phyloP scores from a whole-genome alignment of 2,329 filamentous ascomycete species.

The Venturia asperata region DNA sequence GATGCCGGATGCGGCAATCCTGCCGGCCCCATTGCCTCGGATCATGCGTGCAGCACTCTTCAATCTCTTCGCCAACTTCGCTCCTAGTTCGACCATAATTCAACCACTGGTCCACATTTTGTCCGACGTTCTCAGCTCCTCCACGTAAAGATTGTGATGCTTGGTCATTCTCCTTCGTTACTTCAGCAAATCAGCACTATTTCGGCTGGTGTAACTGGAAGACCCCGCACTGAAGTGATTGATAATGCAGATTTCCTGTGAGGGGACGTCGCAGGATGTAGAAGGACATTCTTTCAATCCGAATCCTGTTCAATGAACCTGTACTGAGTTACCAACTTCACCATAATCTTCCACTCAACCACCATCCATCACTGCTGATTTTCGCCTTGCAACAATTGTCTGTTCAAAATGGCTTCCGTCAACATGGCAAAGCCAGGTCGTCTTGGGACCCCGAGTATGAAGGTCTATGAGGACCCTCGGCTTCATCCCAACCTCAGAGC shows the following conservation, averaged over 20 bases:
- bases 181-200: no score
- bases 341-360: neutral
- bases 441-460: slow-evolving; percentile 25
- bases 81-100: no score
- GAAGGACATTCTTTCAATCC: neutral
- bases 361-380: no score
- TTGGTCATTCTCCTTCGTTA: no score
- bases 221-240: neutral
- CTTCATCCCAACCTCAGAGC: slow-evolving; percentile 25
- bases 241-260: neutral
- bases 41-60: no score
- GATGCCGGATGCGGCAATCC: no score
- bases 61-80: no score
- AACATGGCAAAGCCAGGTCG: slow-evolving; percentile 22
- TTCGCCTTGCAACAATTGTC: neutral
- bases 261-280: neutral
- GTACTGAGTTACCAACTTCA: neutral
- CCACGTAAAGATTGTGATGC: no score
- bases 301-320: neutral
- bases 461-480: slow-evolving; percentile 24
- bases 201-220: no score
- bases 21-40: no score
- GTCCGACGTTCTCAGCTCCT: no score
- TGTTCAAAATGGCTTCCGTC: slow-evolving; percentile 20
- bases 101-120: no score